Evolutionary conservation across 164 flowering plant genomes (phyloP).

Genomic region (Vitis vinifera): DNA sequence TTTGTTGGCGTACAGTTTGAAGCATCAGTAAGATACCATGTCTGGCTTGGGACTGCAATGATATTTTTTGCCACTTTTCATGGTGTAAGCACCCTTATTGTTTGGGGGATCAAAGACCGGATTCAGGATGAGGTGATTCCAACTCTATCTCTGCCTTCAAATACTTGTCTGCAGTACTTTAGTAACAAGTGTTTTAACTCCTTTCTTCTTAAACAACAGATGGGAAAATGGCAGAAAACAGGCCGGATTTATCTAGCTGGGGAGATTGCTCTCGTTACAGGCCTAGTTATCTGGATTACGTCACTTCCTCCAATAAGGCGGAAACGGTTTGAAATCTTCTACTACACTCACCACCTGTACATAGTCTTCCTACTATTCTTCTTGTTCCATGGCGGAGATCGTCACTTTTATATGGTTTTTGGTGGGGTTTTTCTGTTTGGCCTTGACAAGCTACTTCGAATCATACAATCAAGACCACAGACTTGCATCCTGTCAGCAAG

Average conservation of each 20-base stretch:
- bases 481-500: constrained; percentile 66
- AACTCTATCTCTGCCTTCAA: background rate
- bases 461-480: constrained; percentile 61
- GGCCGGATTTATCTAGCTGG: constrained; percentile 88
- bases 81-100: constrained; percentile 64
- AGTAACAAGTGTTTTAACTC: background rate
- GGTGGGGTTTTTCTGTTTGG: constrained; percentile 76
- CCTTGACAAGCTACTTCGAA: constrained; percentile 74
- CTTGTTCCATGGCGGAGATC: constrained; percentile 84
- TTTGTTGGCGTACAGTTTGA: constrained; percentile 74
- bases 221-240: constrained; percentile 75
- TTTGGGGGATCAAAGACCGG: constrained; percentile 69
- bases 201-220: constrained; percentile 31
- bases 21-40: constrained; percentile 78
- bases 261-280: constrained; percentile 56
- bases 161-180: background rate
- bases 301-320: constrained; percentile 80
- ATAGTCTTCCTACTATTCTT: constrained; percentile 60
- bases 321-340: constrained; percentile 68
- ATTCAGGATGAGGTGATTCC: constrained; percentile 56
- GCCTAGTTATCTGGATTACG: constrained; percentile 74
- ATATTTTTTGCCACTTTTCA: constrained; percentile 66
- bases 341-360: constrained; percentile 82
- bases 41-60: constrained; percentile 80
- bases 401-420: constrained; percentile 77